phyloP scores from a whole-genome alignment of 495 filamentous ascomycete species.

The Filosporella fistucella region DNA sequence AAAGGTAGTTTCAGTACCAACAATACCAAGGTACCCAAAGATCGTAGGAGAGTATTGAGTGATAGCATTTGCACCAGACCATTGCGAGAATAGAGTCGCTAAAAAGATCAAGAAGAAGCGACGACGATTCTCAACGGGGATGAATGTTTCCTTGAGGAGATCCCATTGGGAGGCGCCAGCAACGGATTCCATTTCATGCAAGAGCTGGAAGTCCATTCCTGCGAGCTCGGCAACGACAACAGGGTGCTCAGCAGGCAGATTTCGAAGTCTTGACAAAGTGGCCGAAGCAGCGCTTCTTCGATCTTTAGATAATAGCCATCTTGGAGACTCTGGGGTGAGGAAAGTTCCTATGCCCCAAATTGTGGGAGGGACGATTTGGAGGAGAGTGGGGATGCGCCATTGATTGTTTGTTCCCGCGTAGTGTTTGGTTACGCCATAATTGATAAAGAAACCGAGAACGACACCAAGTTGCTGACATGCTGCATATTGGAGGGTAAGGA shows the following conservation, averaged over 20 bases:
- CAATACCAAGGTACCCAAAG: too few species aligned
- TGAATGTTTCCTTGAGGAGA: conserved; percentile 55
- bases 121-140: conserved; percentile 57
- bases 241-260: conserved; percentile 40
- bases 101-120: conserved; percentile 32
- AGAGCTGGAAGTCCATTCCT: conserved; percentile 42
- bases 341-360: conserved; percentile 53
- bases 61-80: too few species aligned
- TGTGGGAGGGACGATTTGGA: not conserved
- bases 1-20: too few species aligned
- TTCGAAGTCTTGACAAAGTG: conserved; percentile 44
- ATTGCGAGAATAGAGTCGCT: conserved; percentile 49
- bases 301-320: conserved; percentile 42
- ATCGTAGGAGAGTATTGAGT: too few species aligned
- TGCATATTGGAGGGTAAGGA: too few species aligned
- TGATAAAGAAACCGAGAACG: too few species aligned
- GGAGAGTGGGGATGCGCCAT: not conserved
- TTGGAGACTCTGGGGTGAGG: conserved; percentile 14
- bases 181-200: conserved; percentile 53
- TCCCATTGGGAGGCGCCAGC: conserved; percentile 48
- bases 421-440: too few species aligned
- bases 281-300: conserved; percentile 36
- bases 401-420: too few species aligned
- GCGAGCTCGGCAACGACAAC: conserved; percentile 46
- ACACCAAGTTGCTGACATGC: too few species aligned